Conservation (phyloP, 2,329 filamentous ascomycete species). For the Phialophora macrospora region DNA sequence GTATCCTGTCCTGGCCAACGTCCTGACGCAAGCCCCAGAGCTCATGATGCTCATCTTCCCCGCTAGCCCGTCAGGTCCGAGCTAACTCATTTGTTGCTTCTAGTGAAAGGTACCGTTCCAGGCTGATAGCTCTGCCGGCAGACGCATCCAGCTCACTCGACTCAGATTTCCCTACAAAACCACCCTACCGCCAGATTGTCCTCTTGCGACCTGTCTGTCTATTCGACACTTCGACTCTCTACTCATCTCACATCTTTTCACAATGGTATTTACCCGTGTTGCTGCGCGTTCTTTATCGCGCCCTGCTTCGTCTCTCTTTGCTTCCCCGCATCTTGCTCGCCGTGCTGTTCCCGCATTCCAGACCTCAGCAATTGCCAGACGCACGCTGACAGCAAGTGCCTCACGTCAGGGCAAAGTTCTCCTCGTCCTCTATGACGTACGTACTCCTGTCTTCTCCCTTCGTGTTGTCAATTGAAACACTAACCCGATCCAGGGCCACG, state of each 20-base stretch:
- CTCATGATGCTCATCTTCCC: constrained; percentile 15
- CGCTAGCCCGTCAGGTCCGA: constrained; percentile 17
- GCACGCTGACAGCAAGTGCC: constrained; percentile 68
- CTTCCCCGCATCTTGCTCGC: constrained; percentile 50
- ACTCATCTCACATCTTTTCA: constrained; percentile 43
- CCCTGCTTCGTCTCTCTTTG: constrained; percentile 50
- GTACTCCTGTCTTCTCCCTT: constrained; percentile 42
- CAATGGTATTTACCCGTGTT: constrained; percentile 68
- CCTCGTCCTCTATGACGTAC: constrained; percentile 88
- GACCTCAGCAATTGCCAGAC: constrained; percentile 41
- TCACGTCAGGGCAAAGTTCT: constrained; percentile 91
- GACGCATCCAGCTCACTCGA: constrained; percentile 14
- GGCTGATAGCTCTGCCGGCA: constrained; percentile 37
- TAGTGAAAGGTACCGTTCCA: constrained; percentile 23
- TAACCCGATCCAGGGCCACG: constrained; percentile 61
- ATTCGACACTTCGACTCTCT: constrained; percentile 17
- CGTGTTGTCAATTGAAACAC: constrained; percentile 4
- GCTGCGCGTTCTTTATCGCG: constrained; percentile 61
- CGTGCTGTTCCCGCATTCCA: constrained; percentile 46
- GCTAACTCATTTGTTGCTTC: constrained; percentile 17
- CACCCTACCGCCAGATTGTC: constrained; percentile 18
- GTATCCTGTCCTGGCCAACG: constrained; percentile 2
- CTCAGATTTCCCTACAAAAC: constrained; percentile 24
- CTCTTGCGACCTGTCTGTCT: constrained; percentile 17
- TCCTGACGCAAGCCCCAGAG: constrained; percentile 6